Base-by-base conservation (phyloP, 73 alveolate genomes). In the Uronychia setigera region DNA sequence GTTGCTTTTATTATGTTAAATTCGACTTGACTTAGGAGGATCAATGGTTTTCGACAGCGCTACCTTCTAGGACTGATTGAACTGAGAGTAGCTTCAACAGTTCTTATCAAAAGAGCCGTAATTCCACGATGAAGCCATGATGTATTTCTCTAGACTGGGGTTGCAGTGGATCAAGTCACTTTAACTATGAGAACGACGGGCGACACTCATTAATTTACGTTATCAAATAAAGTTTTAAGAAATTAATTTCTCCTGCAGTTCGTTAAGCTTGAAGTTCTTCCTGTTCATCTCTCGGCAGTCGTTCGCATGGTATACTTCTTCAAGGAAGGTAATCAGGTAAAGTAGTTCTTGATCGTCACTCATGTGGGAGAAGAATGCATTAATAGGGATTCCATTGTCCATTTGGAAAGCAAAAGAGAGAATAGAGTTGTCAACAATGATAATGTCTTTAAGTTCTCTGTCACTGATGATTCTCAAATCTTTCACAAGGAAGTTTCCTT, bases 311-410 rank as follows among this genome's bases (percentile, higher is more conserved):
- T 58, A 60, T 13, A 82, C 33, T 60, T 82, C 89, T 46, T 82
- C 89, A 0, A 91, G 82, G 78, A 58, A 91, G 32, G 91, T 79
- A n/a, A 85, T 80, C 81, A 90, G 34, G 84, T 77, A 90, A 74
- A 79, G 29, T 25, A 90, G 80, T 84, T 90, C 95, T 35, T 79
- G 84, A 59, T 90, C 95, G 30, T 78, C 67, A 14, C 81, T 81
- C 58, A 27, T 78, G 27, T 80, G 76, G 74, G 91, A 79, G 30
- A 58, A 59, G 79, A 67, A 90, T 58, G 88, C 92, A 29, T 82
- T 85, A 79, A 94, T 88, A 11, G 95, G 95, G 32, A 94, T 89
- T 30, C 98, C 95, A 82, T 94, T 92, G 84, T 87, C 94, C 79
- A 92, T 32, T 29, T 92, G 58, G 79, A 88, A 85, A 14, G 94